A percentile compares a stretch with the other conserved stretches of the same genome.
Conservation (phyloP, 805 yeast species). For the Hyphopichia homilentoma region DNA sequence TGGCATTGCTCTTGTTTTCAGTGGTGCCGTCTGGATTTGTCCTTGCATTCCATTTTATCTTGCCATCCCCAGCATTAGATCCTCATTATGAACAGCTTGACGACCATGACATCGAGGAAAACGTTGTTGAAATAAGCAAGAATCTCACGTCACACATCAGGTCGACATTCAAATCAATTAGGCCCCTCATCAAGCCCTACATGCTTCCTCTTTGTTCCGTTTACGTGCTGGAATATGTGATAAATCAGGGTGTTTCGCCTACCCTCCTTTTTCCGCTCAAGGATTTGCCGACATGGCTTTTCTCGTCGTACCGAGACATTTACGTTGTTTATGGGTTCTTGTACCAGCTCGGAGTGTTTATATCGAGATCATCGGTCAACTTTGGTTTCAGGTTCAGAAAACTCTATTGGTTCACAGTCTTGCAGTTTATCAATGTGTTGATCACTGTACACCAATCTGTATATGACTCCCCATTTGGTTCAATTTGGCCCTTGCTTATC, state of each 20-base stretch:
- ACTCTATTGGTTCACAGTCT: constrained; percentile 57
- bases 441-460: constrained; percentile 64
- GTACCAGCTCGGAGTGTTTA: constrained; percentile 89
- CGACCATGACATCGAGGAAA: not conserved
- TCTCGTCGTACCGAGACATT: constrained; percentile 69
- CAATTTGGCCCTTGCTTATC: constrained; percentile 57
- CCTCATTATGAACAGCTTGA: constrained; percentile 6
- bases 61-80: constrained; percentile 16
- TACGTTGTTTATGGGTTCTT: constrained; percentile 89
- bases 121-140: not conserved
- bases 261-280: constrained; percentile 76
- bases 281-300: constrained; percentile 55
- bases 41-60: constrained; percentile 18
- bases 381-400: constrained; percentile 53
- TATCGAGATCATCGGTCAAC: constrained; percentile 80
- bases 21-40: constrained; percentile 53
- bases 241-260: constrained; percentile 90
- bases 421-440: constrained; percentile 64
- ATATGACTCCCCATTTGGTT: constrained; percentile 50
- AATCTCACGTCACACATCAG: constrained; percentile 11
- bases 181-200: constrained; percentile 53
- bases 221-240: constrained; percentile 80
- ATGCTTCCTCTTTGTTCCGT: constrained; percentile 85
- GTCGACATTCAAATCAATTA: constrained; percentile 24
- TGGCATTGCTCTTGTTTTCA: constrained; percentile 55